Evolutionary conservation across 2,329 filamentous ascomycete species (phyloP), one percentile per base, ranked within the genome.

Genomic region (Zasmidium citrigriseum): DNA sequence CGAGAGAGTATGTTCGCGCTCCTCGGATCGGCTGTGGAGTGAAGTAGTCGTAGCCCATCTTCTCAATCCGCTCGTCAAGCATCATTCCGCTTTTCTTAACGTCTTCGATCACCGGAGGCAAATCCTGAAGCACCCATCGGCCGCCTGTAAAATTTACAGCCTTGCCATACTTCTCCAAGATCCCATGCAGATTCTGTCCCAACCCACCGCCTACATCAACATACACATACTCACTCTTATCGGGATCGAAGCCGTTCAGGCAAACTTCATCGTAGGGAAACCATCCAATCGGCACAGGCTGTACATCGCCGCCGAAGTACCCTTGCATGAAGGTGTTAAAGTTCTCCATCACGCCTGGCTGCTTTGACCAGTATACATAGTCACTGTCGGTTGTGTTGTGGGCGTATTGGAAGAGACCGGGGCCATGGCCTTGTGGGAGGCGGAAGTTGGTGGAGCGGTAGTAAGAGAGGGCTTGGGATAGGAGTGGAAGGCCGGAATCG

Each of bases 301-400:
- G 18, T 38, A 14, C 18, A 18, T 2, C 21, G 7, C 60, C 52
- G 4, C 58, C 60, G 29, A 61, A 64, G 11, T 57, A 61, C 18
- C 54, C 61, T 58, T 62, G 53, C 56, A 57, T 61, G 54, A 63
- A 61, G 10, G 57, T 57, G 41, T 62, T 61, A 55, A 64, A 64
- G 25, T 58, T 64, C 55, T 64, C 58, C 60, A 63, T 59, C 4
- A 60, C 55, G 18, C 60, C 62, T 1, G 61, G 49, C 38, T 62
- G 54, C 29, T 61, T 58, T n/a, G 60, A 59, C 58, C 47, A 60
- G 45, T 61, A 60, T 2, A 55, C 52, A 24, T 57, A 63, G 41
- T 45, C 54, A 20, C 63, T 54, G 12, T 61, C 50, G 9, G 41
- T 22, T 12, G 62, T 64, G 34, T 57, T 23, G 23, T 61, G 45